These are phyloP conservation scores for Amanita pallidorosea DNA, from an alignment of 768 basidiomycete species.

Conservation along the genomic window DNA sequence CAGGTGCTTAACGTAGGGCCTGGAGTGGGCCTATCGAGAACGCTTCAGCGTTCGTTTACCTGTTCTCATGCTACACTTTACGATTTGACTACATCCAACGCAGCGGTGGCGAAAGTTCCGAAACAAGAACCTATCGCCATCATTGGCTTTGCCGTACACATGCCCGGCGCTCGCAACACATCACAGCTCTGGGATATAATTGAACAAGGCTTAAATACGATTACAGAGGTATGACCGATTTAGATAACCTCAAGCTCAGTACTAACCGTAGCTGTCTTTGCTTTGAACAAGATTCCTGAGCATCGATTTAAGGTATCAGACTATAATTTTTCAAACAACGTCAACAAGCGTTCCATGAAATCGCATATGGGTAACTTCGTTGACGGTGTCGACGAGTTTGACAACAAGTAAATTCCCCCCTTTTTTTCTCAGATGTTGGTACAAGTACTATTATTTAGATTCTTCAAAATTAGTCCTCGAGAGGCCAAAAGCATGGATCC, in stretches of 20 bases:
- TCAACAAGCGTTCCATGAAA: constrained; percentile 31
- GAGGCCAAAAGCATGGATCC: constrained; percentile 73
- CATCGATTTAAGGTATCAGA: constrained; percentile 41
- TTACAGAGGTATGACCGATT: constrained; percentile 35
- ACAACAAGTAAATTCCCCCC: constrained; percentile 31
- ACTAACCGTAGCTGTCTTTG: constrained; percentile 1
- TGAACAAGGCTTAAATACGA: constrained; percentile 42
- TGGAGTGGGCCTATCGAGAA: constrained; percentile 27
- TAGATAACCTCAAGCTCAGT: neutral
- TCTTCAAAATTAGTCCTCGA: constrained; percentile 65
- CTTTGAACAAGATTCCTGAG: constrained; percentile 41
- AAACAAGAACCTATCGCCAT: constrained; percentile 52
- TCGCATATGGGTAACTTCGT: constrained; percentile 58
- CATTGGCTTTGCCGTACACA: constrained; percentile 58
- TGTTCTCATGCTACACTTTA: constrained; percentile 9
- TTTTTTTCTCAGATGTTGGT: neutral
- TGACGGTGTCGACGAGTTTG: constrained; percentile 44
- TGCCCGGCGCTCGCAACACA: constrained; percentile 41
- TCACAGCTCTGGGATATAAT: constrained; percentile 50
- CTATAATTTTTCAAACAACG: constrained; percentile 19
- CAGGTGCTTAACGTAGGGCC: constrained; percentile 41
- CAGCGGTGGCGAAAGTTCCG: constrained; percentile 14
- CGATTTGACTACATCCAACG: constrained; percentile 16
- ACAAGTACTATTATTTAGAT: constrained; percentile 17
- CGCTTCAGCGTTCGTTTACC: constrained; percentile 24